Conservation (phyloP, 1,139 yeast species). For the Lodderomyces theae region DNA sequence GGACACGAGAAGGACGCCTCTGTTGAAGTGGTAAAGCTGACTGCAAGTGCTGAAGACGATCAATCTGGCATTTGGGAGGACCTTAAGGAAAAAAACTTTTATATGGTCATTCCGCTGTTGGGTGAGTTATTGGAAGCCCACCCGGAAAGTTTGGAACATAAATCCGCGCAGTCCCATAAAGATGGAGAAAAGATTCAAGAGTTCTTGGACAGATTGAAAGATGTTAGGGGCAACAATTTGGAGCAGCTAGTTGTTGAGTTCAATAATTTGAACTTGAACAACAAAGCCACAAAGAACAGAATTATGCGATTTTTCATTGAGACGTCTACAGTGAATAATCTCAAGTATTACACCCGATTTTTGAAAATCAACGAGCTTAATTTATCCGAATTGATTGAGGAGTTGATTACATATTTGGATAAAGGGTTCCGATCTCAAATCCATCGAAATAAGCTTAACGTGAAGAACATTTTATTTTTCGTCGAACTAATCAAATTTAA, state of each 20-base stretch:
- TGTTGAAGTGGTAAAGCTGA: conserved; percentile 25
- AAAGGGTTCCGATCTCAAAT: conserved; percentile 59
- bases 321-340: conserved; percentile 43
- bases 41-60: conserved; percentile 28
- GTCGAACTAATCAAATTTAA: conserved; percentile 77
- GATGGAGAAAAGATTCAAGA: conserved; percentile 46
- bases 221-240: conserved; percentile 46
- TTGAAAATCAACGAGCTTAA: conserved; percentile 54
- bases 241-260: conserved; percentile 60
- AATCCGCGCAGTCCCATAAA: conserved; percentile 12
- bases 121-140: conserved; percentile 30
- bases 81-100: conserved; percentile 61
- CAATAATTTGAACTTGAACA: conserved; percentile 52
- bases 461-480: conserved; percentile 60
- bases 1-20: conserved; percentile 19
- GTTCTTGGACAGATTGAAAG: conserved; percentile 46
- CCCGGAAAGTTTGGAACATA: conserved; percentile 3
- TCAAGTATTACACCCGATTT: conserved; percentile 61
- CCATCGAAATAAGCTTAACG: conserved; percentile 48
- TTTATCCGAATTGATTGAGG: conserved; percentile 53
- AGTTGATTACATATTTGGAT: conserved; percentile 57
- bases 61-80: conserved; percentile 58
- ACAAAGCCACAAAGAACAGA: conserved; percentile 71
- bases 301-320: conserved; percentile 55
- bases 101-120: conserved; percentile 37